Base-by-base conservation (phyloP, 805 yeast species). In the Suhomyces prunicola region DNA sequence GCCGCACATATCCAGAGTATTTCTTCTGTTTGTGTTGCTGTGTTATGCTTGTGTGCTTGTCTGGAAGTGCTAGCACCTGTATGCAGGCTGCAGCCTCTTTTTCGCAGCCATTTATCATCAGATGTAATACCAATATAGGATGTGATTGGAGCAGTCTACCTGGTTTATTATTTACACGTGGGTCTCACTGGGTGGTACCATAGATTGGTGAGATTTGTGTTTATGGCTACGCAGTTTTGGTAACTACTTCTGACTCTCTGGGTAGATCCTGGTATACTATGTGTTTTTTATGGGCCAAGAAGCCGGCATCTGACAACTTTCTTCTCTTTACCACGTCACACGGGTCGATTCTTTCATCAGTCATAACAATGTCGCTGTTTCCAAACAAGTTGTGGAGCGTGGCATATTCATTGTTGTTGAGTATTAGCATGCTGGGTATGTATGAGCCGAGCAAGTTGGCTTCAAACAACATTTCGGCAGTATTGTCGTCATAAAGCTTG, bases 401-500 rank as follows among this genome's bases (percentile, higher is more conserved):
- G 15, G 47, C 50, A 29, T 54, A 57, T 24, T 44, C 53, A 31
- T 53, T 46, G 13, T 40, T 24, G 17, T 51, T 50, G 36, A 51
- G 48, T 19, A 55, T 33, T 10, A 52, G 24, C 12, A 58, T 23
- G 48, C 53, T 50, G 7, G 62, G 63, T 3, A 60, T 50, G 4
- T 52, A 31, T 8, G 62, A 55, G 39, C 57, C 60, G 9, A 47
- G 36, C 26, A 60, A 48, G 12, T 50, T 53, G 15, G 59, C 45
- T 26, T 60, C 55, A 35, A 65, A 36, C 29, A 60, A 46, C 46
- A 61, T 47, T 13, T 59, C 62, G 26, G 44, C 45, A 1, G 56
- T 46, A 23, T 57, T 56, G 48, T 63, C 58, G 42, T 65, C 68
- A 44, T 26, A 54, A 6, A 68, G 56, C 46, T 59, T 59, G 50